phyloP scores from a whole-genome alignment of 139 green algal genomes.

The Chara braunii region DNA sequence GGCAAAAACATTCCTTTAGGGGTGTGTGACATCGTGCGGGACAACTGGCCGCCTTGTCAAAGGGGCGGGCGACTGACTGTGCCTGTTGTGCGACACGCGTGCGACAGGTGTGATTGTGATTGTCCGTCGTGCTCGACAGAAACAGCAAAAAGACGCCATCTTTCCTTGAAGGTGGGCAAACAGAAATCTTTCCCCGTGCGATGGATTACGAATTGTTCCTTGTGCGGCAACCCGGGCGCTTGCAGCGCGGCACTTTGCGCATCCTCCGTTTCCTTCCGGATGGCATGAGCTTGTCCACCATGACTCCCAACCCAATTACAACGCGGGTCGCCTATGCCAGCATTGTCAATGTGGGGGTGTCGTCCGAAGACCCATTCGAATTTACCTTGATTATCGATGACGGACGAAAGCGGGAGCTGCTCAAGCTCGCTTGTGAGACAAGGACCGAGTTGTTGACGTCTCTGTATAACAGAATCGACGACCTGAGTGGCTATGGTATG shows the following conservation, averaged over 20 bases:
- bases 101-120: too few relatives aligned
- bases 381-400: slow-evolving; percentile 29
- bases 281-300: slow-evolving; percentile 15
- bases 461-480: slow-evolving; percentile 34
- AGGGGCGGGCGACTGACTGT: too few relatives aligned
- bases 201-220: slow-evolving; percentile 39
- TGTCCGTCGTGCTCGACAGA: too few relatives aligned
- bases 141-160: too few relatives aligned
- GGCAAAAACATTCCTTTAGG: too few relatives aligned
- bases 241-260: slow-evolving; percentile 9
- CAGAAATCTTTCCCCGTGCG: too few relatives aligned
- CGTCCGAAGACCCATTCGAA: slow-evolving; percentile 7
- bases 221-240: slow-evolving; percentile 21
- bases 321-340: slow-evolving; percentile 21
- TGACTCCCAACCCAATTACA: slow-evolving; percentile 9
- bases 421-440: slow-evolving; percentile 3
- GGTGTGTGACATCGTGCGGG: too few relatives aligned
- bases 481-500: slow-evolving; percentile 36
- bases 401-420: slow-evolving; percentile 5
- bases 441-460: slow-evolving; percentile 10
- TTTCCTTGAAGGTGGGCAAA: too few relatives aligned
- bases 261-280: slow-evolving; percentile 17
- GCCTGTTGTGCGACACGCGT: too few relatives aligned
- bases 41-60: too few relatives aligned
- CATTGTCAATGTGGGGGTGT: slow-evolving; percentile 17